Evolutionary conservation across 371 early-diverging fungal species (phyloP), one percentile per base, ranked within the genome.

Genomic region (Apophysomyces elegans): DNA sequence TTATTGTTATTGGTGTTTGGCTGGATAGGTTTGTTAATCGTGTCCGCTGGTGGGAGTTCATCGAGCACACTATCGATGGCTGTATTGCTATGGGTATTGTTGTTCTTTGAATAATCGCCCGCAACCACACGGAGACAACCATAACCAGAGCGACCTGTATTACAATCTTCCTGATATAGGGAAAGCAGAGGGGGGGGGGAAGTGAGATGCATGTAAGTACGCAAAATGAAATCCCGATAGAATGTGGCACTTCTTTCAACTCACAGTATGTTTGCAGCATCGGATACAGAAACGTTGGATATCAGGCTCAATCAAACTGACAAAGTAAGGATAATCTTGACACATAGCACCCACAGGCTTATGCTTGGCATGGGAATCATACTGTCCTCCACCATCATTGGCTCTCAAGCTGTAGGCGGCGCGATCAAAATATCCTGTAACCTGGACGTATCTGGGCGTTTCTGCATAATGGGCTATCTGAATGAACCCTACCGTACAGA

Each of bases 341-440:
- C 84, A 83, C 9, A 62, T 64, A 12, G 76, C 76, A 18, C 69
- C 69, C 1, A 54, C 61, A 7, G 75, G 75, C 60, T 75, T 75
- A 50, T 64, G 63, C 37, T 64, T 62, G 13, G 47, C 69, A 45
- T 69, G 67, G 43, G 70, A 73, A 57, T 83, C 83, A 39, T 78
- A 83, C 67, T 83, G 83, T 56, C 80, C 84, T 50, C 87, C 85
- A 50, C 74, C 78, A 59, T 87, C 87, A 37, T 62, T 72, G 6
- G 69, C 69, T 37, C 68, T 65, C 32, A 87, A 70, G 4, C 50
- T 47, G 68, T 87, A 87, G 43, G 77, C 74, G 36, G 71, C 64
- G 45, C 80, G 78, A 41, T 87, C 79, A 65, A 87, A 74, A 63
- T 78, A 84, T 7, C 87, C 87, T 58, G 87, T 82, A 21, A 87